Evolutionary conservation across 805 yeast genomes (phyloP).

Genomic region (Candida tallmaniae): DNA sequence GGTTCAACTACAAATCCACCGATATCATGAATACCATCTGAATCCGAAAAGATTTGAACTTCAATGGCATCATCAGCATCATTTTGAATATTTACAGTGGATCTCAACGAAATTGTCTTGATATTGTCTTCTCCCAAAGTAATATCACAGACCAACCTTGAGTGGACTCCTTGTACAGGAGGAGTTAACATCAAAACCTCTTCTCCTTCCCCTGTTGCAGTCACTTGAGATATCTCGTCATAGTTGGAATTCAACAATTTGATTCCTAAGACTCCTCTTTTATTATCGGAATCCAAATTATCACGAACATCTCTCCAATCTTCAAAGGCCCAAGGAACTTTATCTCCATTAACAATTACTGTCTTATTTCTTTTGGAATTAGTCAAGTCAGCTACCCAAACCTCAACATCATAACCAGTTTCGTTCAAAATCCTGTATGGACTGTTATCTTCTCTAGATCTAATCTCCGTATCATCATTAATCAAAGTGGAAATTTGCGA

Average conservation of each 20-base stretch:
- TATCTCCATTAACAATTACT: slow-evolving; percentile 43
- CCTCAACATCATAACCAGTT: slow-evolving; percentile 75
- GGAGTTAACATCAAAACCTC: slow-evolving; percentile 67
- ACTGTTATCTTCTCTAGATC: slow-evolving; percentile 70
- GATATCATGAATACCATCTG: slow-evolving; percentile 13
- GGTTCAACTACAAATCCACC: slow-evolving; percentile 41
- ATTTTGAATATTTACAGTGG: slow-evolving; percentile 69
- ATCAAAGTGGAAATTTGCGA: slow-evolving; percentile 64
- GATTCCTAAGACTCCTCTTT: slow-evolving; percentile 61
- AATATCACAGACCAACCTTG: slow-evolving; percentile 70
- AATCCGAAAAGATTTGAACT: slow-evolving; percentile 37
- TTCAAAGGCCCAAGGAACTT: slow-evolving; percentile 84
- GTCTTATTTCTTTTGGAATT: slow-evolving; percentile 17
- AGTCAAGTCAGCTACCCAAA: slow-evolving; percentile 64
- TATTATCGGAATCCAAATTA: slow-evolving; percentile 60
- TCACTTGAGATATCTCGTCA: slow-evolving; percentile 48
- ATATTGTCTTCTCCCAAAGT: slow-evolving; percentile 69
- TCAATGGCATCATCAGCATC: slow-evolving; percentile 53
- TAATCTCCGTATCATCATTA: slow-evolving; percentile 48
- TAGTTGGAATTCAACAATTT: slow-evolving; percentile 53
- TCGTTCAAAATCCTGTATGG: slow-evolving; percentile 81
- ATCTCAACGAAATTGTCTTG: slow-evolving; percentile 71
- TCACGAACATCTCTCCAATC: slow-evolving; percentile 90
- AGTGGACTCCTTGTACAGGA: slow-evolving; percentile 56
- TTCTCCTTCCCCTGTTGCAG: slow-evolving; percentile 82